Base-by-base conservation (phyloP, 2,329 filamentous ascomycete species). In the Arthrobotrys iridis region DNA sequence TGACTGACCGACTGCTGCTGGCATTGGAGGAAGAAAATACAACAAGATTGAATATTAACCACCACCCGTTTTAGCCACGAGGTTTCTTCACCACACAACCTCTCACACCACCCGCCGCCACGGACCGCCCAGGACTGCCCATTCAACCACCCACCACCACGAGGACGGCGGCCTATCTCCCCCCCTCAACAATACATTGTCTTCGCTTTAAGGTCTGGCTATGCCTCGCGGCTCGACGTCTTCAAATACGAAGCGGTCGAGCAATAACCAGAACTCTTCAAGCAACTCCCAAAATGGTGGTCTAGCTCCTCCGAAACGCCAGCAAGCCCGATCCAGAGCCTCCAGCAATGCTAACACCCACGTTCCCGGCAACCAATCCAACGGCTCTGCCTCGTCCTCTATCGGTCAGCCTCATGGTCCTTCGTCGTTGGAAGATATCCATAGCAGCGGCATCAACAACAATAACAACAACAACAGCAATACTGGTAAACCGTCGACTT, bases 211-310 rank as follows among this genome's bases (percentile, higher is more conserved):
- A 37, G 37, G 50, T 30, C 62, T 64, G 70, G 70, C 70, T 74
- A 74, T 74, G 70, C 70, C 70, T 74, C 70, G 70, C 70, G 77
- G 77, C 63, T 77, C 78, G 74, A 78, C 79, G 72, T 78, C 77
- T 79, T 77, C 78, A 73, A 79, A 79, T 64, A 73, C 68, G 68
- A 65, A 74, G 63, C 75, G 76, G 73, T 78, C 77, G 43, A 78
- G 77, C 70, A 77, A 76, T 67, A 77, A 77, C 45, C 77, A 73
- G 66, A 77, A 78, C 26, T 37, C 68, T 10, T 60, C 68, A 63
- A 45, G 45, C 46, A 67, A 57, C 62, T 62, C 22, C 22, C 70
- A 74, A 46, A 74, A 74, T 77, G 77, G 78, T 43, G 70, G 77
- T 50, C 66, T 77, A 76, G 72, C 77, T 57, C 75, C 77, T 41